These are phyloP conservation scores for Dipteronia sinensis DNA, from an alignment of 345 rosid species.

Conservation along the genomic window DNA sequence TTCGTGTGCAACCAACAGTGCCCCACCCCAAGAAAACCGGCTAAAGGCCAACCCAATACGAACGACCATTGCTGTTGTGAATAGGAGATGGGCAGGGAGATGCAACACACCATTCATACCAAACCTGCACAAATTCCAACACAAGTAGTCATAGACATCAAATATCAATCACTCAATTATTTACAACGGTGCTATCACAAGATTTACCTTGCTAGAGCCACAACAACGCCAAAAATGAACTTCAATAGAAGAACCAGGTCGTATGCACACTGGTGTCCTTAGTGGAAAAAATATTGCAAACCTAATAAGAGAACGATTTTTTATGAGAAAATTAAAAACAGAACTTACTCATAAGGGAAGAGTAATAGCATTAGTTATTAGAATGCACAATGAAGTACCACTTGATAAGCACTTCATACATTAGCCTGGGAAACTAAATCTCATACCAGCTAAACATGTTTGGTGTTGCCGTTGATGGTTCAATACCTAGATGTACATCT, in stretches of 20 bases:
- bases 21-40: not conserved
- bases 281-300: slow-evolving; percentile 94
- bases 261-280: slow-evolving; percentile 67
- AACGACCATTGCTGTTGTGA: slow-evolving; percentile 95
- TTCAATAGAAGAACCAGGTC: slow-evolving; percentile 64
- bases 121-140: slow-evolving; percentile 55
- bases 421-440: not conserved
- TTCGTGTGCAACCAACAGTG: not conserved
- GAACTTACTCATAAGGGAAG: not conserved
- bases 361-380: not conserved
- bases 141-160: not conserved
- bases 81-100: slow-evolving; percentile 65
- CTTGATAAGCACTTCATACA: not conserved
- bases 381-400: not conserved
- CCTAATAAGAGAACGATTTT: slow-evolving; percentile 42
- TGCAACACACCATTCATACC: slow-evolving; percentile 95
- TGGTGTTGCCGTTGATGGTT: slow-evolving; percentile 89
- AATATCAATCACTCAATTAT: not conserved
- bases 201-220: slow-evolving; percentile 76
- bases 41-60: slow-evolving; percentile 97
- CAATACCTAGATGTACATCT: slow-evolving; percentile 96
- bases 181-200: not conserved
- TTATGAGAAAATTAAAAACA: not conserved
- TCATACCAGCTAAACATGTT: slow-evolving; percentile 99
- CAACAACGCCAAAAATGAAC: slow-evolving; percentile 94